Evolutionary conservation across 2,329 filamentous ascomycete species (phyloP).

Genomic region (Coniochaeta pulveracea): DNA sequence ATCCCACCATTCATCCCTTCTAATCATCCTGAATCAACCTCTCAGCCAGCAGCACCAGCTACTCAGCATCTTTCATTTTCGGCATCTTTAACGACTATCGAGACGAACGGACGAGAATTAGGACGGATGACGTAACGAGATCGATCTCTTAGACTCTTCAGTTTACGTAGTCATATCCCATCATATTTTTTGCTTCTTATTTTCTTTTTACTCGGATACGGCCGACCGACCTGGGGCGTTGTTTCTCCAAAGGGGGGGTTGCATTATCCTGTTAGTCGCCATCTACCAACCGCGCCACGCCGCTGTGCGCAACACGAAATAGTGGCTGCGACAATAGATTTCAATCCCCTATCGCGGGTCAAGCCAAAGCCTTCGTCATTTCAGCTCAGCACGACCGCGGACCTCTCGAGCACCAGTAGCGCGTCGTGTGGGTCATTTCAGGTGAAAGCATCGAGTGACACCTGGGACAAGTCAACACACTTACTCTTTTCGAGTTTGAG

Average conservation of each 20-base stretch:
- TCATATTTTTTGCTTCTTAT: slow-evolving; percentile 2
- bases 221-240: not conserved
- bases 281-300: no score
- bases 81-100: not conserved
- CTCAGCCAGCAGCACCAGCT: not conserved
- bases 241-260: no score
- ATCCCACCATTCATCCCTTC: no score
- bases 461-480: not conserved
- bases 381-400: not conserved
- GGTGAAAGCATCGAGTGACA: not conserved
- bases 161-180: slow-evolving; percentile 5
- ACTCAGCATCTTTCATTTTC: not conserved
- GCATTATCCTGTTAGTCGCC: no score
- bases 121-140: slow-evolving; percentile 2
- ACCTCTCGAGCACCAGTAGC: not conserved
- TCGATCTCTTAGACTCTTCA: slow-evolving; percentile 3
- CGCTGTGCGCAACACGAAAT: no score
- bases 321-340: no score
- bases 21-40: no score
- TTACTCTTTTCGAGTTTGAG: not conserved
- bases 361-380: no score
- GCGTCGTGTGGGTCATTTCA: not conserved
- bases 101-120: not conserved
- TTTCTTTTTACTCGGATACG: not conserved
- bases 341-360: no score